Evolutionary conservation across 2,329 filamentous ascomycete species (phyloP).

Genomic region (Neoarthrinium moseri): DNA sequence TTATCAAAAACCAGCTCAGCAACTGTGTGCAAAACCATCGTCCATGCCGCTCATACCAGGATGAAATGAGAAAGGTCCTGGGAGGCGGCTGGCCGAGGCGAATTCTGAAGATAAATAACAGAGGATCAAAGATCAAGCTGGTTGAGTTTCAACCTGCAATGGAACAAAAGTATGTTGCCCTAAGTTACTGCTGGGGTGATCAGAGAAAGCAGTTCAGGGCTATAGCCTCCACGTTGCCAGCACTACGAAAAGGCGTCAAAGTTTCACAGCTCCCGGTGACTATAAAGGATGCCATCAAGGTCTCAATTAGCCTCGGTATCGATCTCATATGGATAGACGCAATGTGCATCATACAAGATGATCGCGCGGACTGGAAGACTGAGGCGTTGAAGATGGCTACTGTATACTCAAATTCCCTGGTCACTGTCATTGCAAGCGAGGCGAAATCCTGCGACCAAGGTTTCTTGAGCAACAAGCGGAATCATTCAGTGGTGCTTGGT

Average conservation of each 20-base stretch:
- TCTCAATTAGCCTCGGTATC: constrained; percentile 3
- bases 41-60: not conserved
- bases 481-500: not conserved
- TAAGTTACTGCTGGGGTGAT: constrained; percentile 12
- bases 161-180: constrained; percentile 1
- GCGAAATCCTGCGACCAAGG: constrained; percentile 6
- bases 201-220: not conserved
- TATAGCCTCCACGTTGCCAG: not conserved
- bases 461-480: not conserved
- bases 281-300: constrained; percentile 6
- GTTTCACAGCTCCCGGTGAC: constrained; percentile 10
- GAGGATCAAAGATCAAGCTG: not conserved
- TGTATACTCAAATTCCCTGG: constrained; percentile 15
- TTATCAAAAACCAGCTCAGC: constrained; percentile 3
- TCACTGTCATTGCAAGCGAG: constrained; percentile 13
- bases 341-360: constrained; percentile 16
- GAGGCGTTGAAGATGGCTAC: constrained; percentile 17
- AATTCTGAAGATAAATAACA: constrained; percentile 6
- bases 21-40: constrained; percentile 1
- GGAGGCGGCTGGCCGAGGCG: not conserved
- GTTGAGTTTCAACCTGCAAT: not conserved
- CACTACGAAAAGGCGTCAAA: not conserved
- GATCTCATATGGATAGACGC: constrained; percentile 14
- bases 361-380: constrained; percentile 10
- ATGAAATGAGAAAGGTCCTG: not conserved